Evolutionary conservation across 257 asterid species (phyloP), one percentile per base, ranked within the genome.

Genomic region (Coffea canephora): DNA sequence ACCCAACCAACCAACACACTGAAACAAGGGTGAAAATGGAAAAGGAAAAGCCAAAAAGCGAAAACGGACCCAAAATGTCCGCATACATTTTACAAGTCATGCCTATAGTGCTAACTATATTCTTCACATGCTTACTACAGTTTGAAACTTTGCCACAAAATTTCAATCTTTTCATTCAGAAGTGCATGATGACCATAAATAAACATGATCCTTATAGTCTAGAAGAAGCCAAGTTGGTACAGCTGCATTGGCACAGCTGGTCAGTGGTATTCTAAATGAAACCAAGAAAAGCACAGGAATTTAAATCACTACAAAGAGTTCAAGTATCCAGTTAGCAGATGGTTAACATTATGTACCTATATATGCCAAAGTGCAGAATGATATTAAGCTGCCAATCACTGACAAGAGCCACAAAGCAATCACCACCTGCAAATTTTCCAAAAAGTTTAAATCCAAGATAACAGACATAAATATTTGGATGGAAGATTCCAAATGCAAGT

Each of bases 401-500:
- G 99, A 95, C 79, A 95, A 82, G 78, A 93, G 85, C 99, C 99
- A 95, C 79, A 95, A 81, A 80, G 89, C 91, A 85, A 91, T 92
- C 86, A 92, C 98, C 36, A 92, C 99, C 99, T 95, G 97, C 91
- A 91, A 75, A 10, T 84, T 88, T 83, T 62, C 74, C 86, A 43
- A 74, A 80, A 86, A 68, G n/a, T 43, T 55, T 64, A 39, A 62
- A 66, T 21, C 31, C 76, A 39, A 39, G 8, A 25, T 5, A 73
- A 73, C 61, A 71, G 54, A 55, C 12, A 59, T 36, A 25, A 65
- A 50, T 46, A 23, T 49, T 19, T 18, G 49, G 48, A 62, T 69
- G 67, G 15, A 27, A 23, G 34, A 82, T 66, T 65, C 15, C 72
- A 64, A 25, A 57, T 45, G 41, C 15, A 50, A 15, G 72, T 11